These are phyloP conservation scores for Leptomonas seymouri DNA, from an alignment of 208 protist species.

Conservation along the genomic window DNA sequence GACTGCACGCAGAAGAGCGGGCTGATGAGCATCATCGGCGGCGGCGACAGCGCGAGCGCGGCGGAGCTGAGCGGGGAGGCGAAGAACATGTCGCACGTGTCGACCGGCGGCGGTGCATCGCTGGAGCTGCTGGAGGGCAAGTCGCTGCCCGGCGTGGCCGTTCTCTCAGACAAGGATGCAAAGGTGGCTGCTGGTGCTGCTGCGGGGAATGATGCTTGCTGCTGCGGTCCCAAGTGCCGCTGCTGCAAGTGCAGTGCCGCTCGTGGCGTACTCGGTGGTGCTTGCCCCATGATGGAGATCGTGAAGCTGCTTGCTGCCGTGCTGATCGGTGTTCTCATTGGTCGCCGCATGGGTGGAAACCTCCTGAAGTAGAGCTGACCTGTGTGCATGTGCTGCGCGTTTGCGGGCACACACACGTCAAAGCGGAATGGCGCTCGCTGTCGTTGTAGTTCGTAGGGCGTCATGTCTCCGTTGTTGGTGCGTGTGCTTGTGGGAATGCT, in stretches of 20 bases:
- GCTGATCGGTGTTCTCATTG: conserved; percentile 37
- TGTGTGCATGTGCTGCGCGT: no score
- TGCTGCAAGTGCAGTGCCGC: not conserved
- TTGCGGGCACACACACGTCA: not conserved
- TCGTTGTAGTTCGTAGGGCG: no score
- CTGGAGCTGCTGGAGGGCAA: conserved; percentile 99
- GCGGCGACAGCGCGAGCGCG: conserved; percentile 97
- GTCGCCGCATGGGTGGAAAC: conserved; percentile 30
- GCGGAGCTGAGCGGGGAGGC: conserved; percentile 89
- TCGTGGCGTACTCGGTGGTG: not conserved
- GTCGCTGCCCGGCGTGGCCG: conserved; percentile 90
- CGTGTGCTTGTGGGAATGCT: no score
- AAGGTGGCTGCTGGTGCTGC: not conserved
- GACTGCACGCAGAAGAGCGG: conserved; percentile 64
- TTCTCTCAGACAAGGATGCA: conserved; percentile 70
- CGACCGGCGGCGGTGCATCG: conserved; percentile 99
- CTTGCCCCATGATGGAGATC: conserved; percentile 19
- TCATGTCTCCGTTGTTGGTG: no score
- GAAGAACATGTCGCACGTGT: conserved; percentile 97
- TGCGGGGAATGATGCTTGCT: not conserved
- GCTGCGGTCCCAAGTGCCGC: conserved; percentile 2
- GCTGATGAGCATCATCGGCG: conserved; percentile 93
- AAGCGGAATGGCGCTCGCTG: no score
- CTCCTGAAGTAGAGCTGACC: conserved; percentile 27
- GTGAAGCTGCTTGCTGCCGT: conserved; percentile 23